Evolutionary conservation across 345 rosid species (phyloP), one percentile per base, ranked within the genome.

Genomic region (Sisymbrium irio): DNA sequence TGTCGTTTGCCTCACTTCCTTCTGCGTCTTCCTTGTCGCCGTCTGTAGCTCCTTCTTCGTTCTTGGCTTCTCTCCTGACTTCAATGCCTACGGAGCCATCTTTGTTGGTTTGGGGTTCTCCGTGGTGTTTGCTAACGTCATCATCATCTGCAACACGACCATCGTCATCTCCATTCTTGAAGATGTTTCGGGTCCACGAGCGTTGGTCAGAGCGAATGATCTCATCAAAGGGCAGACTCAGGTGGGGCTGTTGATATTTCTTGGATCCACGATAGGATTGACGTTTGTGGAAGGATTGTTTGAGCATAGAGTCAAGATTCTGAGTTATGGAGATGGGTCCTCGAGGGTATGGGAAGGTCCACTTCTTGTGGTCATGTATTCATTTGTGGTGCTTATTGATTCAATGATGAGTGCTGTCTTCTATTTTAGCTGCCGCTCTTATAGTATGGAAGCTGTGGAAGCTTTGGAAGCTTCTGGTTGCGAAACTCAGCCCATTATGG

Each of bases 321-420:
- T 94, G 85, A 94, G 93, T 62, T 89, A 89, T 70, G 98, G 97
- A 76, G 97, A 91, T 33, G 93, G 97, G 30, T 91, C 96, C 61
- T 86, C 95, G 0, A 89, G 97, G 85, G 75, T 89, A 22, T 94
- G 98, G 97, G 97, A 89, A 80, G 97, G 96, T 60, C 96, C 97
- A 27, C 80, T 94, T 44, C 70, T 94, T 74, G 96, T 89, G 65
- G 22, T 94, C 28, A 91, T 94, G 96, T 86, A 85, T 83, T 88
- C 97, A 3, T 94, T 94, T 77, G 85, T 91, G 49, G 87, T 88
- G 82, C 93, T 94, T 69, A 7, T 91, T 42, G 96, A 94, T 83
- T 76, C 85, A 77, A 94, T 91, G 93, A 88, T 87, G 91, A 91
- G 78, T 81, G 85, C 86, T 1, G 93, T 94, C 46, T 94, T 94